Conservation (phyloP, 352 stramenopile genomes). For the Pseudoperonospora humuli region DNA sequence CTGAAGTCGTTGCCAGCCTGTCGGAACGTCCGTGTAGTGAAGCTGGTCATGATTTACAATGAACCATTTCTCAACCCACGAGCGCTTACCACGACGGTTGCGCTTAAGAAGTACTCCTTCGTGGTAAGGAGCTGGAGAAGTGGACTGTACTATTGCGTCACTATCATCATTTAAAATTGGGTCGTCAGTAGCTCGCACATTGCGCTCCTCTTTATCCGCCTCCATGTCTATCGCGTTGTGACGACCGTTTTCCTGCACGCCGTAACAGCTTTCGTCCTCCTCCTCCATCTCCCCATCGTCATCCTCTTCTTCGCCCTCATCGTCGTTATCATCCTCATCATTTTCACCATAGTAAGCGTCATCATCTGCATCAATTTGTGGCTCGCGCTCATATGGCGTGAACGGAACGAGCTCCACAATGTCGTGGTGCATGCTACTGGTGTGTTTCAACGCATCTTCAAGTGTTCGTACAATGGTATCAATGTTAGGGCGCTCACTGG, state of each 20-base stretch:
- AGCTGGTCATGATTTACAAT: constrained; percentile 59
- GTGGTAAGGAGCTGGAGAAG: constrained; percentile 36
- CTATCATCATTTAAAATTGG: constrained; percentile 29
- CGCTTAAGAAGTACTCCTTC: constrained; percentile 64
- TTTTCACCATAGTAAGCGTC: constrained; percentile 48
- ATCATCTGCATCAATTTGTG: constrained; percentile 53
- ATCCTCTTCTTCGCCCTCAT: constrained; percentile 27
- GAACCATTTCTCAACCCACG: constrained; percentile 66
- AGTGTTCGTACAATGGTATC: constrained; percentile 38
- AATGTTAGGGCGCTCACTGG: constrained; percentile 47
- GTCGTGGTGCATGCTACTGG: constrained; percentile 16
- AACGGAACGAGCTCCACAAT: constrained; percentile 55
- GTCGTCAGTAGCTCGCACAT: constrained; percentile 21
- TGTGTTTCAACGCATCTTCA: constrained; percentile 30
- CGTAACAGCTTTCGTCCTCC: constrained; percentile 25
- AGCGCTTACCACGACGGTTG: constrained; percentile 59
- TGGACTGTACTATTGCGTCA: constrained; percentile 17
- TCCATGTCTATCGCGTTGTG: constrained; percentile 39
- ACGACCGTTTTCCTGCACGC: constrained; percentile 15
- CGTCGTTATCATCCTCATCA: constrained; percentile 44
- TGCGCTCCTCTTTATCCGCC: constrained; percentile 29
- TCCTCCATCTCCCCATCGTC: constrained; percentile 29
- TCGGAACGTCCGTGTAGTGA: constrained; percentile 54
- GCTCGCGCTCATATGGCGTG: constrained; percentile 46
- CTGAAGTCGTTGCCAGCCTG: constrained; percentile 23